Evolutionary conservation across 2,329 filamentous ascomycete species (phyloP).

Genomic region (Colletotrichum sp.): DNA sequence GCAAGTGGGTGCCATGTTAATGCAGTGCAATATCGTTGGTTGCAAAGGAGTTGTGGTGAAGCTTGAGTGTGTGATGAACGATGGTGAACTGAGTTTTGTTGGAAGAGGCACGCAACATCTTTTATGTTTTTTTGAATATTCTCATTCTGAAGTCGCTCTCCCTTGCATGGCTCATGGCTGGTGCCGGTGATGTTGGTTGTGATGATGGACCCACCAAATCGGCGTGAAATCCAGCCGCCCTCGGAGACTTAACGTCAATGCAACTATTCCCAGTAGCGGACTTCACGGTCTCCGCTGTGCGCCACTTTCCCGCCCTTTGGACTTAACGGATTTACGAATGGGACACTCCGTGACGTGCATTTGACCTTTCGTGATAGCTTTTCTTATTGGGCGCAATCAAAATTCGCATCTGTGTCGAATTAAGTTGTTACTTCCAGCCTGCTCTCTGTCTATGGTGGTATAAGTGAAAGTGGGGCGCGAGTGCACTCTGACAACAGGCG

Average conservation of each 20-base stretch:
- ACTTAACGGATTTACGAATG: not conserved
- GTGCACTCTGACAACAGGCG: not conserved
- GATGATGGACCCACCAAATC: not conserved
- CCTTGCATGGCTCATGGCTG: not conserved
- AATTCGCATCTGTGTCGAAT: not conserved
- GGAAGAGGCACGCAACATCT: too few relatives aligned
- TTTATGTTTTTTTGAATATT: not conserved
- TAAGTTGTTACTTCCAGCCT: not conserved
- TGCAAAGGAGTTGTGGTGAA: not conserved
- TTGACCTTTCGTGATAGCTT: not conserved
- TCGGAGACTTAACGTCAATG: not conserved
- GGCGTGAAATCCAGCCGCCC: not conserved
- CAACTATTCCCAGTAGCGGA: not conserved
- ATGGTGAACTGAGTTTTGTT: too few relatives aligned
- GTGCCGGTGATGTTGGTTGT: accelerated
- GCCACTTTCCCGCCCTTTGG: not conserved
- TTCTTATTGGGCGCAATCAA: not conserved
- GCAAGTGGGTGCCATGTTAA: not conserved
- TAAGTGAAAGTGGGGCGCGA: not conserved
- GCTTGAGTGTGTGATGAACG: too few relatives aligned
- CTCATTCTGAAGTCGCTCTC: not conserved
- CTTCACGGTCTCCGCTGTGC: not conserved
- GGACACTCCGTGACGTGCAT: not conserved
- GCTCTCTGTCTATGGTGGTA: accelerated
- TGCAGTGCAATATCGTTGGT: not conserved